Base-by-base conservation (phyloP, 2,329 filamentous ascomycete genomes). In the Juglanconis oblonga region DNA sequence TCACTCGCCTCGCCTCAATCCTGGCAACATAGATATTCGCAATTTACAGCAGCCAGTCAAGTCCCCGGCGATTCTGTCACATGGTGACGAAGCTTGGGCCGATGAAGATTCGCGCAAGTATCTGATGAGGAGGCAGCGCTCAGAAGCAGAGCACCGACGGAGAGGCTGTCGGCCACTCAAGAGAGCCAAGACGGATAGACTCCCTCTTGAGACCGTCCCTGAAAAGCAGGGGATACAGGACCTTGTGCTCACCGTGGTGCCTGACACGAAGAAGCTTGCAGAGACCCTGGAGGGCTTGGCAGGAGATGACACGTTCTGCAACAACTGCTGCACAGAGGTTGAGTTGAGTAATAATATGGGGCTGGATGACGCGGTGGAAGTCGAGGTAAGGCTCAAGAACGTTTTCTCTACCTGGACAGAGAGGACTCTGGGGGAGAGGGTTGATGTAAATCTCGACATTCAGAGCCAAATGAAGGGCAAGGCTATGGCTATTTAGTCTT, bases 171-270 rank as follows among this genome's bases (percentile, higher is more conserved):
- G 61, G 52, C 65, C 61, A 40, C 59, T 56, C 24, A 64, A 62
- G 47, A 63, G 68, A 13, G 52, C 63, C 10, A 67, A 59, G 49
- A 69, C 65, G 8, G 64, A 68, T 33, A 60, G 58, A 24, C 56
- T 70, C 32, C 69, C 70, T 17, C 64, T 69, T 6, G 69, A 70
- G 51, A 64, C 54, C 2, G 64, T 64, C 6, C 63, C 67, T 3
- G 42, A 51, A 1, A 52, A 45, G 2, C 57, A 50, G 8, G 52
- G 62, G 36, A 65, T 65, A 5, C 54, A 60, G 10, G 40, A 52
- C 10, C 55, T 70, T 31, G 44, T 60, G 45, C 50, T 68, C 42
- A 60, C 49, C 7, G 9, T 68, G 38, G 29, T 38, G 9, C 40
- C 54, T 9, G 55, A 59, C 38, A 31, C 38, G 3, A 29, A 29